These are phyloP conservation scores for Barnettozyma botsteinii DNA, from an alignment of 805 yeast genomes.

Conservation along the genomic window DNA sequence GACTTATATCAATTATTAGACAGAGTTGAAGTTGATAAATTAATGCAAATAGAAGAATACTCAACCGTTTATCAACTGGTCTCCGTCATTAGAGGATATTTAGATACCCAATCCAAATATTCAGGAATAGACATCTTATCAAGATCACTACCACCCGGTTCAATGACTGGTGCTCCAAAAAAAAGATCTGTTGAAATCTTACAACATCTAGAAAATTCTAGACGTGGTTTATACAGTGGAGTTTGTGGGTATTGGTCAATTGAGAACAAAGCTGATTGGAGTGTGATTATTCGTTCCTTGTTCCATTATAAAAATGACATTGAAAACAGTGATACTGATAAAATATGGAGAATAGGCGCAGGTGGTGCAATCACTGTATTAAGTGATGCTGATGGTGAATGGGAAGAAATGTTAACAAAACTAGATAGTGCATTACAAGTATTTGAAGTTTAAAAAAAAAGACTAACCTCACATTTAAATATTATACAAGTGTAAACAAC, in stretches of 20 bases:
- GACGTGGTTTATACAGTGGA: slow-evolving; percentile 87
- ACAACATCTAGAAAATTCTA: slow-evolving; percentile 34
- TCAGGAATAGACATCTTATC: slow-evolving; percentile 76
- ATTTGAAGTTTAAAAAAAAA: slow-evolving; percentile 30
- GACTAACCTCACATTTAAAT: background rate
- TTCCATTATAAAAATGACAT: slow-evolving; percentile 55
- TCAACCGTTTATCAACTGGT: slow-evolving; percentile 87
- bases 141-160: slow-evolving; percentile 90
- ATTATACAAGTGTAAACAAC: too few relatives aligned
- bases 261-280: slow-evolving; percentile 88
- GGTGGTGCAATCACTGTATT: slow-evolving; percentile 96
- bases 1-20: slow-evolving; percentile 68
- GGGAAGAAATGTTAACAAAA: slow-evolving; percentile 86
- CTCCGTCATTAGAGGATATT: slow-evolving; percentile 71
- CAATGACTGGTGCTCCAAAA: slow-evolving; percentile 99
- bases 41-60: slow-evolving; percentile 92
- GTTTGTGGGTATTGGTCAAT: slow-evolving; percentile 94
- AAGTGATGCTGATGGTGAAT: slow-evolving; percentile 77
- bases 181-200: slow-evolving; percentile 83
- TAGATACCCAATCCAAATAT: slow-evolving; percentile 29
- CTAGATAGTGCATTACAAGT: slow-evolving; percentile 75
- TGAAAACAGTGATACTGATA: slow-evolving; percentile 22
- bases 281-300: slow-evolving; percentile 85
- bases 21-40: slow-evolving; percentile 62
- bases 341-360: slow-evolving; percentile 85